Evolutionary conservation across 73 alveolate species (phyloP).

Genomic region (Blepharisma japonicum): DNA sequence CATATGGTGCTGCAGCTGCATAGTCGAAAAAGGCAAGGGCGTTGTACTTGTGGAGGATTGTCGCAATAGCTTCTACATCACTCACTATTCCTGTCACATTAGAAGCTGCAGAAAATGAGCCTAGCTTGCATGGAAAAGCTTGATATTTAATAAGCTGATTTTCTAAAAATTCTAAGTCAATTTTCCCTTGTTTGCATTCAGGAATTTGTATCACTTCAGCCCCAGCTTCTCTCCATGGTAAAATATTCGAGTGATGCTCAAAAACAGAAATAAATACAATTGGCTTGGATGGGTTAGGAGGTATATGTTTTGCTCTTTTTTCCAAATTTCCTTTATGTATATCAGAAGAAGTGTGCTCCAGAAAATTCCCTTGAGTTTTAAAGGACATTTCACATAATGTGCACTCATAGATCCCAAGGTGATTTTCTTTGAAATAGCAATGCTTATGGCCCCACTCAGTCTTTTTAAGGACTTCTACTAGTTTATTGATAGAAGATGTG

Average conservation of each 20-base stretch:
- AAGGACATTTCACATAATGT: background rate
- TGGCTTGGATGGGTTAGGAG: no score
- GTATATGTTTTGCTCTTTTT: background rate
- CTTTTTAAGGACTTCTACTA: slow-evolving; percentile 19
- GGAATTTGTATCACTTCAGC: slow-evolving; percentile 59
- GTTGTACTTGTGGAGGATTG: slow-evolving; percentile 58
- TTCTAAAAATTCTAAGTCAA: slow-evolving; percentile 55
- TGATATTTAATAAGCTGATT: slow-evolving; percentile 29
- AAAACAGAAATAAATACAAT: slow-evolving; percentile 72
- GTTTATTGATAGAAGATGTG: slow-evolving; percentile 44
- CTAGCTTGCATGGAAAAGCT: slow-evolving; percentile 60
- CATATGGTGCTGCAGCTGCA: slow-evolving; percentile 89
- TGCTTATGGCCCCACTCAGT: slow-evolving; percentile 12
- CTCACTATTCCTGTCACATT: slow-evolving; percentile 79
- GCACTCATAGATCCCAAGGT: background rate
- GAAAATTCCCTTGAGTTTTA: background rate
- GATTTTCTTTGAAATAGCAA: background rate
- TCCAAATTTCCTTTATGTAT: background rate
- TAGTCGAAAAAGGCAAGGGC: slow-evolving; percentile 86
- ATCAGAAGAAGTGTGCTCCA: background rate
- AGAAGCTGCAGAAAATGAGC: slow-evolving; percentile 85
- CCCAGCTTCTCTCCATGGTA: slow-evolving; percentile 94
- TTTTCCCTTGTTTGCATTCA: slow-evolving; percentile 52
- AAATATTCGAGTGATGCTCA: slow-evolving; percentile 85
- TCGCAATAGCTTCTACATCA: slow-evolving; percentile 73